Percentiles rank a stretch among this genome's conserved stretches.
Evolutionary conservation across 1,284 basidiomycete species (phyloP).

Genomic region (Rhizopogon hawkerae): DNA sequence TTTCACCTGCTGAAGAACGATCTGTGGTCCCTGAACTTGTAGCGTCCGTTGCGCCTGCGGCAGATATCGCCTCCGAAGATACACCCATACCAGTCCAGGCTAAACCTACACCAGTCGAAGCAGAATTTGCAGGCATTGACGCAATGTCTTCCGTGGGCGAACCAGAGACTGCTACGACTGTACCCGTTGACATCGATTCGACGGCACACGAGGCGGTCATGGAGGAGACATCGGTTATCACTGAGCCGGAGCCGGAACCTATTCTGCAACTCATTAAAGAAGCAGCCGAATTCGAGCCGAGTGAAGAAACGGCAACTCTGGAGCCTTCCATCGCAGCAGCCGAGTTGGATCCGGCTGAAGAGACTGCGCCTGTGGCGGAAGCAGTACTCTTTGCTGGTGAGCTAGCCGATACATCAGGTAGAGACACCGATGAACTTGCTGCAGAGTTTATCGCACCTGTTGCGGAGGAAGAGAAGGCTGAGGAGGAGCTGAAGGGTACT

Average conservation of each 20-base stretch:
- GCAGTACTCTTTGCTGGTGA: background rate
- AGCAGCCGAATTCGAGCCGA: background rate
- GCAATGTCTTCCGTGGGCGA: background rate
- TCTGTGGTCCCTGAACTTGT: background rate
- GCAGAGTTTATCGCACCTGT: background rate
- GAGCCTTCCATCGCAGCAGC: conserved; percentile 1
- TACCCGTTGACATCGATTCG: background rate
- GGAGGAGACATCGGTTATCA: background rate
- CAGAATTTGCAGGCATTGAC: background rate
- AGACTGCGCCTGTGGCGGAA: background rate
- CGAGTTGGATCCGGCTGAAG: conserved; percentile 2
- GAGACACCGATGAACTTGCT: background rate
- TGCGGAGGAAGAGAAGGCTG: background rate
- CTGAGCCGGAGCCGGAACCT: background rate
- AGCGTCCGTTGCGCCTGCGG: background rate
- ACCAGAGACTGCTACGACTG: no score
- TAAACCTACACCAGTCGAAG: background rate
- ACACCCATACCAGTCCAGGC: background rate
- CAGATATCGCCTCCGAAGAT: background rate
- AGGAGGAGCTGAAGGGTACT: background rate
- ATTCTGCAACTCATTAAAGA: background rate
- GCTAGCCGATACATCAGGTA: background rate
- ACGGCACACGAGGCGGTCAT: background rate
- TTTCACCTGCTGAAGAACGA: conserved; percentile 6
- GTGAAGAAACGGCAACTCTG: background rate